phyloP scores from a whole-genome alignment of 2,329 filamentous ascomycete genomes.

The Aspergillus pseudonomiae region DNA sequence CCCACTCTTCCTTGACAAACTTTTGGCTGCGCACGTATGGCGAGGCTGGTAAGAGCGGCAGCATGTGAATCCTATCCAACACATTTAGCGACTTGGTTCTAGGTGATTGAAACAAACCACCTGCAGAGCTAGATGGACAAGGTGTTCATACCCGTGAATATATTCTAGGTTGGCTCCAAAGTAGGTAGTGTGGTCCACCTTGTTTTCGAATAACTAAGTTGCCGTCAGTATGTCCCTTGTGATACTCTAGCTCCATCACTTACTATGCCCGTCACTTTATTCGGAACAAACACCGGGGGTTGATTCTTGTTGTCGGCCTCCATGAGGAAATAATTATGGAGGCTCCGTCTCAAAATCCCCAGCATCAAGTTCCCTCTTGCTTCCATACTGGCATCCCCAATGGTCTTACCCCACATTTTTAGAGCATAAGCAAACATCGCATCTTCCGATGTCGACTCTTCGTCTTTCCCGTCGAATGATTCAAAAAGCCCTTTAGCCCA shows the following conservation, averaged over 20 bases:
- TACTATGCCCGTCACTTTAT: constrained; percentile 68
- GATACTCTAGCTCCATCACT: constrained; percentile 20
- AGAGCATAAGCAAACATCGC: constrained; percentile 82
- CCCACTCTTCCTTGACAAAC: constrained; percentile 85
- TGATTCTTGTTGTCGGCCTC: constrained; percentile 68
- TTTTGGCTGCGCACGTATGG: constrained; percentile 65
- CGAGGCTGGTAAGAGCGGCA: constrained; percentile 71
- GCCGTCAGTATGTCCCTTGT: constrained; percentile 31
- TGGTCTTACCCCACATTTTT: constrained; percentile 89
- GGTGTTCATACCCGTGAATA: constrained; percentile 57
- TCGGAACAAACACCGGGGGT: constrained; percentile 75
- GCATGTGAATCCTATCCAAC: constrained; percentile 75
- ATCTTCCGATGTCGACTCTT: constrained; percentile 88
- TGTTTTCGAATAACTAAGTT: constrained; percentile 81
- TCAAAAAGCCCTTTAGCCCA: constrained; percentile 72
- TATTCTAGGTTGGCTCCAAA: constrained; percentile 76
- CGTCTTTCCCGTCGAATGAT: constrained; percentile 57
- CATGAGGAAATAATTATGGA: constrained; percentile 84
- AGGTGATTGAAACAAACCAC: background rate
- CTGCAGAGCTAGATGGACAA: background rate
- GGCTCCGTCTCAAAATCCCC: constrained; percentile 70
- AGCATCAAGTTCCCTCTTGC: constrained; percentile 84
- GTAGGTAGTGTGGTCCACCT: constrained; percentile 89
- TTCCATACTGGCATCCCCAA: constrained; percentile 77
- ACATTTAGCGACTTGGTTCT: constrained; percentile 26